A percentile compares a stretch with the other conserved stretches of the same genome.
These are phyloP conservation scores for Geotrichum klebahnii DNA, from an alignment of 1,139 yeast genomes.

Conservation along the genomic window DNA sequence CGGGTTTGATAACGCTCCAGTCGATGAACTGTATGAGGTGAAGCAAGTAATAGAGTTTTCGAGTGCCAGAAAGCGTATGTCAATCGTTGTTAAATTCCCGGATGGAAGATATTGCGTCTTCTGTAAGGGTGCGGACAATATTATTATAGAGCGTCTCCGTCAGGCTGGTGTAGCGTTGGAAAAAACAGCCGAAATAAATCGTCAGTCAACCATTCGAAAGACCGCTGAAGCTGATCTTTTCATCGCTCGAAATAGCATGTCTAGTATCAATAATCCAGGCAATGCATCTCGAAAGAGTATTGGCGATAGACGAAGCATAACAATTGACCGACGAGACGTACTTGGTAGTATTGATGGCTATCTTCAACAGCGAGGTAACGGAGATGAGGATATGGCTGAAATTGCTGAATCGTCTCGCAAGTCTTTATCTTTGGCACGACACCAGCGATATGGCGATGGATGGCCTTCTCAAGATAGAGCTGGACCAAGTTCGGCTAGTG, in stretches of 20 bases:
- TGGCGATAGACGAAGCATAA: conserved; percentile 31
- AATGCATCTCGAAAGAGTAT: conserved; percentile 22
- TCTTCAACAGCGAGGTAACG: conserved; percentile 46
- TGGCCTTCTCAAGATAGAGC: conserved; percentile 12
- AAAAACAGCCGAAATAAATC: conserved; percentile 62
- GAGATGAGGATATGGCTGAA: conserved; percentile 55
- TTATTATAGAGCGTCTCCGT: conserved; percentile 72
- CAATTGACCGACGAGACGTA: conserved; percentile 32
- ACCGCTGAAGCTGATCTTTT: conserved; percentile 78
- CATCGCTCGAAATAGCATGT: conserved; percentile 42
- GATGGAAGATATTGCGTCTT: conserved; percentile 72
- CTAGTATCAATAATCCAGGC: conserved; percentile 28
- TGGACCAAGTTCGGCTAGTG: conserved; percentile 21
- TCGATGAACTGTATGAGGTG: conserved; percentile 64
- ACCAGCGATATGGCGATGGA: conserved; percentile 60
- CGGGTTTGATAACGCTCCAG: conserved; percentile 68
- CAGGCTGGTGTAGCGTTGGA: conserved; percentile 54
- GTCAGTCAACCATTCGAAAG: conserved; percentile 59
- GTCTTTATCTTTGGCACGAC: conserved; percentile 56
- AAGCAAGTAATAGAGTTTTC: conserved; percentile 81
- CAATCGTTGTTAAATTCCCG: conserved; percentile 75
- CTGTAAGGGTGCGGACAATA: conserved; percentile 94
- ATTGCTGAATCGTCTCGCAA: conserved; percentile 58
- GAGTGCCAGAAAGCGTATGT: conserved; percentile 89
- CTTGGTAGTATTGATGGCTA: conserved; percentile 51